phyloP scores from a whole-genome alignment of 2,329 filamentous ascomycete genomes.

The Aspergillus sergii region DNA sequence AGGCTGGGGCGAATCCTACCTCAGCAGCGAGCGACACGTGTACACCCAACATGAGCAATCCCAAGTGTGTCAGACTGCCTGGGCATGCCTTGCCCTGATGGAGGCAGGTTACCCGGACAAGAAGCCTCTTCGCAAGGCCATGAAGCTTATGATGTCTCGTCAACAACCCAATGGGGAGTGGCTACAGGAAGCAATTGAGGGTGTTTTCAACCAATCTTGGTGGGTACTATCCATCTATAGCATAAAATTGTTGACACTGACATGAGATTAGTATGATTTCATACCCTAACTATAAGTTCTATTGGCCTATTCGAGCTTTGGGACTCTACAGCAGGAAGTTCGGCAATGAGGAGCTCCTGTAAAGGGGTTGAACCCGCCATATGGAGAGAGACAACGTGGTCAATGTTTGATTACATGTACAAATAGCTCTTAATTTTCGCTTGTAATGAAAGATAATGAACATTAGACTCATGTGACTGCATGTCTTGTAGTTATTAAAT shows the following conservation, averaged over 20 bases:
- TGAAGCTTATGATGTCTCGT: conserved; percentile 79
- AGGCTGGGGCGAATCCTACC: conserved; percentile 95
- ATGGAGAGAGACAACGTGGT: neutral
- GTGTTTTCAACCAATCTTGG: conserved; percentile 98
- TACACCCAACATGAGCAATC: conserved; percentile 79
- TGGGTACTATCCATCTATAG: conserved; percentile 44
- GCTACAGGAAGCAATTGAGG: conserved; percentile 93
- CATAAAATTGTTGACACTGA: conserved; percentile 23
- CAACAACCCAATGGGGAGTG: conserved; percentile 92
- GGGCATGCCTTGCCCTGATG: conserved; percentile 81
- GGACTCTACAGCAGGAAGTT: conserved; percentile 81
- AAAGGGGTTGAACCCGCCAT: neutral
- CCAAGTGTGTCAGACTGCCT: conserved; percentile 93
- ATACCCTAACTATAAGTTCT: conserved; percentile 98
- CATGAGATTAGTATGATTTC: conserved; percentile 76
- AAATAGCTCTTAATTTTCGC: neutral
- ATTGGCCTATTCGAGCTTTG: conserved; percentile 89
- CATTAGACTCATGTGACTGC: neutral
- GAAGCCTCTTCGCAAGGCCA: conserved; percentile 70
- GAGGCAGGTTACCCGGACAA: conserved; percentile 79
- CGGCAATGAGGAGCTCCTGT: conserved; percentile 62
- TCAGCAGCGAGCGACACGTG: conserved; percentile 74
- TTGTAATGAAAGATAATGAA: neutral
- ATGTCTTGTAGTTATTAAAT: neutral
- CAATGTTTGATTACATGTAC: neutral